Conservation (phyloP, 148 eudicot species). For the Rheum nobile region DNA sequence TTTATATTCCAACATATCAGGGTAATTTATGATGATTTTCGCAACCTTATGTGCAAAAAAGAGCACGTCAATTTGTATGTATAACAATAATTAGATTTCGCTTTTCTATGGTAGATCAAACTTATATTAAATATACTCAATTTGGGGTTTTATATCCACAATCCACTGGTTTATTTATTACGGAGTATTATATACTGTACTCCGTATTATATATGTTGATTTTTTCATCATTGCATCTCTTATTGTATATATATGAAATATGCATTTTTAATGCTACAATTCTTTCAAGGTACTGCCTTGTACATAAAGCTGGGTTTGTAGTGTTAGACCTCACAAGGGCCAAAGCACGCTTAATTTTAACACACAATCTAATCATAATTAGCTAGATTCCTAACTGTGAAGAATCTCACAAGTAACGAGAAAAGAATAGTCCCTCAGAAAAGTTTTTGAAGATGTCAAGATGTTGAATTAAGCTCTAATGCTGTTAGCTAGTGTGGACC, state of each 20-base stretch:
- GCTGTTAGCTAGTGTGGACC: not conserved
- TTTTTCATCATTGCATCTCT: not conserved
- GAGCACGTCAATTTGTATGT: not conserved
- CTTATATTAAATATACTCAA: not conserved
- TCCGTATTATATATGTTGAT: not conserved
- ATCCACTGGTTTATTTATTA: not conserved
- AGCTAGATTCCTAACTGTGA: not conserved
- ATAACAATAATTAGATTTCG: not conserved
- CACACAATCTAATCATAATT: not conserved
- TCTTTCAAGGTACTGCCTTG: not conserved
- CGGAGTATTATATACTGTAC: not conserved
- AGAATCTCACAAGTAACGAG: conserved; percentile 4
- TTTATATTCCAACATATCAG: not conserved
- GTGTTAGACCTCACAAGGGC: not conserved
- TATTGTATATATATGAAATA: not conserved
- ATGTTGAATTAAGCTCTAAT: not conserved
- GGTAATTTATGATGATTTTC: not conserved
- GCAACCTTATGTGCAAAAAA: not conserved
- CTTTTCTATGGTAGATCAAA: not conserved
- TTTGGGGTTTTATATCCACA: not conserved
- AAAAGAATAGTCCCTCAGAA: not conserved
- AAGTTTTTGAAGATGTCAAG: not conserved
- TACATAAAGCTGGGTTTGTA: not conserved
- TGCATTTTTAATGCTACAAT: not conserved
- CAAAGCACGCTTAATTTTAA: not conserved